Conservation (phyloP, 257 asterid species). For the Solanum okadae region DNA sequence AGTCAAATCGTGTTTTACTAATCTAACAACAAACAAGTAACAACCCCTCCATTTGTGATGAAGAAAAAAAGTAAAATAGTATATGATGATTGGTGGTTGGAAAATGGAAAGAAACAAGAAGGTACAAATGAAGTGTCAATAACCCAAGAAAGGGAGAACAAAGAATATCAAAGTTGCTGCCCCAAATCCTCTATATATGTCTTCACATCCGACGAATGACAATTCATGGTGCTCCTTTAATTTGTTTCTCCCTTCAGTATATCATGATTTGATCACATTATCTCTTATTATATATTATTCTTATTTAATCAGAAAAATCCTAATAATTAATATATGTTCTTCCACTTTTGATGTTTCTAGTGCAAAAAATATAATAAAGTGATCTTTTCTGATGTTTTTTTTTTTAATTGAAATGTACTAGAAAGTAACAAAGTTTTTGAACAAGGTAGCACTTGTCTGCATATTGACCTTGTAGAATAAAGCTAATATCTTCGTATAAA, state of each 20-base stretch:
- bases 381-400: not conserved
- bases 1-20: not conserved
- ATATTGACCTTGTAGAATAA: not conserved
- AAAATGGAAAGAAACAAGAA: conserved; percentile 23
- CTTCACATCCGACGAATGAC: conserved; percentile 9
- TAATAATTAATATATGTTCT: not conserved
- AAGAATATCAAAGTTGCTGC: conserved; percentile 4
- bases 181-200: conserved; percentile 12
- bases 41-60: not conserved
- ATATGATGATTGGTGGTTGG: conserved; percentile 31
- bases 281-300: not conserved
- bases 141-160: conserved; percentile 18
- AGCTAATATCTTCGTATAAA: not conserved
- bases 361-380: not conserved
- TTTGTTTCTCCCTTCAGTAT: not conserved
- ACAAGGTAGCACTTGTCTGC: not conserved
- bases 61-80: not conserved
- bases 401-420: not conserved
- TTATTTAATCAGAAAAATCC: not conserved
- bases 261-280: conserved; percentile 12
- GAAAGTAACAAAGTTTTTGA: not conserved
- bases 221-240: conserved; percentile 1
- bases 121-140: conserved; percentile 14
- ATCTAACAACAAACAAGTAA: not conserved
- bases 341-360: not conserved